phyloP scores from a whole-genome alignment of 805 yeast species.

The Ogataea henricii region DNA sequence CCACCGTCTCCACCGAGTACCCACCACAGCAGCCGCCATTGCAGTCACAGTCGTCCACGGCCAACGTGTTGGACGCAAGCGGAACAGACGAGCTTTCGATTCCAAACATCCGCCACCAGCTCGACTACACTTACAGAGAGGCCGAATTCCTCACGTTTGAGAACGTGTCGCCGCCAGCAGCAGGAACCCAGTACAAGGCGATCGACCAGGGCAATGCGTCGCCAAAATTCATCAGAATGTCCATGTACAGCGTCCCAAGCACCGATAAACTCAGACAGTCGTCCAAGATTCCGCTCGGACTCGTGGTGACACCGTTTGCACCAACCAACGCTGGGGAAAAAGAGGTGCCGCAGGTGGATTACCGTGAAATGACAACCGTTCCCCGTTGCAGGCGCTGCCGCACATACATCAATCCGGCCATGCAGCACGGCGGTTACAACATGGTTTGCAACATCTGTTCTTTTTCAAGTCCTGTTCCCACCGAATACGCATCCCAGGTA shows the following conservation, averaged over 20 bases:
- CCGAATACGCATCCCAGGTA: conserved; percentile 63
- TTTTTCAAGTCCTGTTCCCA: conserved; percentile 68
- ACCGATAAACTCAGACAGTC: conserved; percentile 66
- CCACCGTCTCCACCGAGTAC: not conserved
- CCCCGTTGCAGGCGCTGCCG: conserved; percentile 92
- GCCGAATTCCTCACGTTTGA: conserved; percentile 68
- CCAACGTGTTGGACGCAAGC: conserved; percentile 10
- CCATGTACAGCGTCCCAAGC: conserved; percentile 83
- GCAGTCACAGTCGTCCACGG: conserved; percentile 3
- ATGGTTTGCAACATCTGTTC: conserved; percentile 88
- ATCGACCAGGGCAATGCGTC: conserved; percentile 85
- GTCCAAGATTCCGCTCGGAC: conserved; percentile 78
- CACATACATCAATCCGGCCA: conserved; percentile 83
- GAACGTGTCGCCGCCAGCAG: conserved; percentile 79
- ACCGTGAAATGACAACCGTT: conserved; percentile 60
- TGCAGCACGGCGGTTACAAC: conserved; percentile 62
- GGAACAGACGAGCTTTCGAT: conserved; percentile 37
- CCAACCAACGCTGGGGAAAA: conserved; percentile 50
- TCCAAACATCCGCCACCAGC: conserved; percentile 35
- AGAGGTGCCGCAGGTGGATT: conserved; percentile 68
- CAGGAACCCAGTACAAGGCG: conserved; percentile 68
- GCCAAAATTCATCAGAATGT: conserved; percentile 73
- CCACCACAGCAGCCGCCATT: conserved; percentile 6
- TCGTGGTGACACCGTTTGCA: conserved; percentile 85
- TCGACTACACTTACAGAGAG: conserved; percentile 39